Evolutionary conservation across 2,329 filamentous ascomycete genomes (phyloP), one percentile per base, ranked within the genome.

Genomic region (Pseudogymnoascus sp.): DNA sequence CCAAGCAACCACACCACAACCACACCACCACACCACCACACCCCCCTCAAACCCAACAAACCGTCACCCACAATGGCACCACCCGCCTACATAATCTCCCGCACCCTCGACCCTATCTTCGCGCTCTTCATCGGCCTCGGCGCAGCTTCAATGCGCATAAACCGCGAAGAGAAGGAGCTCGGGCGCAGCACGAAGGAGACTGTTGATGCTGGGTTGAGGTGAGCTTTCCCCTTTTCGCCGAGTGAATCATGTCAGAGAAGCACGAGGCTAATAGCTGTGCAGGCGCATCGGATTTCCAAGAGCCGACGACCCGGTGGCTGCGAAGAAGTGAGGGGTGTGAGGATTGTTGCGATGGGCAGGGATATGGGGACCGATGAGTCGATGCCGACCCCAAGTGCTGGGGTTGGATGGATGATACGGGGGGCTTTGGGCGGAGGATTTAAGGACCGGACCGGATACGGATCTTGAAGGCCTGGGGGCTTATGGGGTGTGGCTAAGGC

Each of bases 61-160:
- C 4, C 6, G 29, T 23, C 60, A 26, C n/a, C 14, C 42, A 69
- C 64, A 21, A 74, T 73, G 72, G 68, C 72, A 61, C 57, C 71
- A 39, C 68, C 73, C 63, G 63, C 67, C 2, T 66, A 73, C 63
- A 64, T 73, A 34, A 72, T 73, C 26, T 73, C 71, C 54, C 82
- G 80, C 71, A 67, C 79, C 65, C 77, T 75, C 5, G 82, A 85
- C 69, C 82, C 82, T 34, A 63, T 84, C 64, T 85, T 85, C 68
- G 81, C 82, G 23, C 64, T 79, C 39, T 72, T 77, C 66, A 82
- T 84, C 69, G 82, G 82, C 59, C 70, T 79, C 8, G 77, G 78
- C 7, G 80, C 82, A n/a, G 79, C 82, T 11, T 72, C 77, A 21
- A 73, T 80, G 18, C 78, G 81, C n/a, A 81, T 84, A 67, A 79